Conservation (phyloP, 345 rosid species). For the Theobroma cacao region DNA sequence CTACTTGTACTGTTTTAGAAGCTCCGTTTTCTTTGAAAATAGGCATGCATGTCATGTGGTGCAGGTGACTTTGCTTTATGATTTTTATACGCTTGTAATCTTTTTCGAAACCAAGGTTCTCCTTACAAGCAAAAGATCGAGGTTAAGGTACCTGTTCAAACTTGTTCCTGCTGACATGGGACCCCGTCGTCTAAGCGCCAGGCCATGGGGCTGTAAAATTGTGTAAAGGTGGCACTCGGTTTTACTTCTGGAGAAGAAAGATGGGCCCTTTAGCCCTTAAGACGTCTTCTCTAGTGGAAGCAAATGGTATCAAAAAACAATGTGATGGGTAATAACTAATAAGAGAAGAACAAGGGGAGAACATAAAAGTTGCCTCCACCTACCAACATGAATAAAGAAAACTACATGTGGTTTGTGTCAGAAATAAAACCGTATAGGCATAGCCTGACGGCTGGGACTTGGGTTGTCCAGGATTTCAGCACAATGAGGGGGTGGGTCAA, state of each 20-base stretch:
- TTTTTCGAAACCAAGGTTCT: background rate
- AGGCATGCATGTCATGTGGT: background rate
- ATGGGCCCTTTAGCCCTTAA: background rate
- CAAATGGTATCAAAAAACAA: background rate
- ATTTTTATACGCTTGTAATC: too few relatives aligned
- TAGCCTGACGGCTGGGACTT: background rate
- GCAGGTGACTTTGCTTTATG: background rate
- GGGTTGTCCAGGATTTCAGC: background rate
- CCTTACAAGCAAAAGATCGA: background rate
- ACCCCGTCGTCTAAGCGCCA: background rate
- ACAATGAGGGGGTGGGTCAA: background rate
- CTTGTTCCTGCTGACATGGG: background rate
- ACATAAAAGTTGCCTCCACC: background rate
- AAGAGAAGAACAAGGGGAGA: background rate
- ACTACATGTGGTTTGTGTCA: too few relatives aligned
- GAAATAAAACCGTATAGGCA: background rate
- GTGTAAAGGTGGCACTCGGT: background rate
- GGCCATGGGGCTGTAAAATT: background rate
- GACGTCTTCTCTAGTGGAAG: background rate
- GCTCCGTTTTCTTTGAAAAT: background rate
- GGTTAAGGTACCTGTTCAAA: background rate
- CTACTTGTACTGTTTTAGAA: background rate
- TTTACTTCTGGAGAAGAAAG: background rate
- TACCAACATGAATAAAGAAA: background rate
- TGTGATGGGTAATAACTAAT: background rate